Base-by-base conservation (phyloP, 2,329 filamentous ascomycete genomes). In the Ophiostoma himal-ulmi region DNA sequence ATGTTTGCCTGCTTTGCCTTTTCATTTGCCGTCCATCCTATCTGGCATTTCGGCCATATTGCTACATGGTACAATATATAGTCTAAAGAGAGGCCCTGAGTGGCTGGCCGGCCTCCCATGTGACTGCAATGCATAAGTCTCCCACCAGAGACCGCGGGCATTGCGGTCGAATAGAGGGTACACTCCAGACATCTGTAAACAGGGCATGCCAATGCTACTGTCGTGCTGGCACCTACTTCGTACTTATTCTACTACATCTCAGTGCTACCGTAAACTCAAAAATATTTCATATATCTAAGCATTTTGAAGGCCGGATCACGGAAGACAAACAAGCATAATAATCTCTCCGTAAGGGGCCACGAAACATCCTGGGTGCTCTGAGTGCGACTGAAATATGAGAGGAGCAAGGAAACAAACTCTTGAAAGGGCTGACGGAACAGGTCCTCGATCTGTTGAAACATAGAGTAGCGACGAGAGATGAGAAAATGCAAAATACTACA, bases 121-220 rank as follows among this genome's bases (percentile, higher is more conserved):
- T 48, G 44, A 44, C 14, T 48, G 17, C 52, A 57, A 26, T 8
- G 52, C 52, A 54, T 54, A 54, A 20, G n/a, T 22, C 8, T 14
- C 52, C 52, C 10, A 5, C 20, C 10, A 5, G 44, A 44, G 14
- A 5, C 17, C 44, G 44, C 44, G 6, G 52, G 52, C 52, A 57
- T 57, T 57, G 52, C 13, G 22, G 52, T 57, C 52, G 52, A 57
- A 57, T 57, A 26, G 52, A 57, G 52, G 52, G 52, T 57, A 13
- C 10, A 26, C 10, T 57, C 22, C 22, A 57, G 52, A 57, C 22
- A 26, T n/a, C n/a, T 57, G 52, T 13, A 30, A 57, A 57, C 52
- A 57, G 22, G 52, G 52, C 52, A 57, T 26, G n/a, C 44, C 22
- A 26, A 57, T 57, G 52, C 52, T 57, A 57, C 52, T 11, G 14